Percentiles rank a stretch among this genome's conserved stretches.
Evolutionary conservation across 116 monocot species (phyloP).

Genomic region (Thalassia testudinum): DNA sequence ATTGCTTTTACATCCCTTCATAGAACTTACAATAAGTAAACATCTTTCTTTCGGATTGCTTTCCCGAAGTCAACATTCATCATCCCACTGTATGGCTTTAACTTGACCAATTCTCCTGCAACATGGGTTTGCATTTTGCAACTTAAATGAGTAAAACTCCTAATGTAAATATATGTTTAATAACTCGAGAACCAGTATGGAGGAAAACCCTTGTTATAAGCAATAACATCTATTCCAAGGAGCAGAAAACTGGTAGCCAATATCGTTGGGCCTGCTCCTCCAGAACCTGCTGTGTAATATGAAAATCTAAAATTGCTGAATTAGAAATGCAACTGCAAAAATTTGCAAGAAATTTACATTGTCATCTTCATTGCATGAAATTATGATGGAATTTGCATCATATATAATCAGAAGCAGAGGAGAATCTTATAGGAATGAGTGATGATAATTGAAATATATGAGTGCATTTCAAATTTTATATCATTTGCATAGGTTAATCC

Average conservation of each 20-base stretch:
- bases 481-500: too few species aligned
- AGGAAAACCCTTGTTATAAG: constrained; percentile 63
- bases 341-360: too few species aligned
- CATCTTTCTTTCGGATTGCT: constrained; percentile 78
- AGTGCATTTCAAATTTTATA: too few species aligned
- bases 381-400: neutral
- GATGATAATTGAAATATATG: too few species aligned
- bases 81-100: constrained; percentile 86
- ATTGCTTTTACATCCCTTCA: too few species aligned
- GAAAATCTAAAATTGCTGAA: constrained; percentile 52
- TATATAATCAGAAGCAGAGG: too few species aligned
- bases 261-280: constrained; percentile 97
- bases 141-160: neutral
- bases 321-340: constrained; percentile 12
- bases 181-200: neutral
- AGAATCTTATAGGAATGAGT: too few species aligned
- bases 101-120: constrained; percentile 55
- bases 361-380: too few species aligned
- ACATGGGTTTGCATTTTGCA: neutral
- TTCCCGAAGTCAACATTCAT: constrained; percentile 83
- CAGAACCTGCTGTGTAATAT: constrained; percentile 95
- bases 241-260: constrained; percentile 85
- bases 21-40: constrained; percentile 87
- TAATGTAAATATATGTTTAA: too few species aligned
- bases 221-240: constrained; percentile 85